Percentiles rank a stretch among this genome's conserved stretches.
These are phyloP conservation scores for Sextonia rubra DNA, from an alignment of 164 flowering plant species.

Conservation along the genomic window DNA sequence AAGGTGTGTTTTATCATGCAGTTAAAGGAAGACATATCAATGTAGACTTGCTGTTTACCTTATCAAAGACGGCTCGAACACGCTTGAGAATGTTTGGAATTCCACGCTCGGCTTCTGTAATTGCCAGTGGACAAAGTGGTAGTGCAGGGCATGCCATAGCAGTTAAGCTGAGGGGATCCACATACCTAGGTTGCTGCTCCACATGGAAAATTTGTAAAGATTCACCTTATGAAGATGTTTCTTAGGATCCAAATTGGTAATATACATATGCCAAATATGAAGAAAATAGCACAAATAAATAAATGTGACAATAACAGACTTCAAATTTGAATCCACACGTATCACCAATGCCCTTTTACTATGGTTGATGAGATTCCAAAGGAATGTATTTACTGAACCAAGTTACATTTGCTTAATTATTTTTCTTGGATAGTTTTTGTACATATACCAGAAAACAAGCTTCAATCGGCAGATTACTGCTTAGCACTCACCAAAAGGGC, in stretches of 20 bases:
- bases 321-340: neutral
- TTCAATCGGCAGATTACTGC: neutral
- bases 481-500: constrained; percentile 68
- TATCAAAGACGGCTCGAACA: constrained; percentile 84
- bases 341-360: neutral
- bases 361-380: neutral
- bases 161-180: constrained; percentile 87
- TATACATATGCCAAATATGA: too few species aligned
- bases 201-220: constrained; percentile 3
- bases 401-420: too few species aligned
- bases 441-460: neutral
- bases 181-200: constrained; percentile 66
- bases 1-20: neutral
- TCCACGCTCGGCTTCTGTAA: constrained; percentile 97
- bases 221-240: neutral
- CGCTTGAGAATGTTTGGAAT: constrained; percentile 86
- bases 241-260: neutral
- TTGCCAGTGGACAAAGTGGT: constrained; percentile 94
- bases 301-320: neutral
- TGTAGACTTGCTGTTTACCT: constrained; percentile 40
- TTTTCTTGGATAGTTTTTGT: neutral
- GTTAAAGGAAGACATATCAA: neutral
- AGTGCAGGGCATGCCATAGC: constrained; percentile 99
- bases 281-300: too few species aligned
- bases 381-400: neutral